Base-by-base conservation (phyloP, 2,329 filamentous ascomycete genomes). In the Aspergillus pseudotamarii region DNA sequence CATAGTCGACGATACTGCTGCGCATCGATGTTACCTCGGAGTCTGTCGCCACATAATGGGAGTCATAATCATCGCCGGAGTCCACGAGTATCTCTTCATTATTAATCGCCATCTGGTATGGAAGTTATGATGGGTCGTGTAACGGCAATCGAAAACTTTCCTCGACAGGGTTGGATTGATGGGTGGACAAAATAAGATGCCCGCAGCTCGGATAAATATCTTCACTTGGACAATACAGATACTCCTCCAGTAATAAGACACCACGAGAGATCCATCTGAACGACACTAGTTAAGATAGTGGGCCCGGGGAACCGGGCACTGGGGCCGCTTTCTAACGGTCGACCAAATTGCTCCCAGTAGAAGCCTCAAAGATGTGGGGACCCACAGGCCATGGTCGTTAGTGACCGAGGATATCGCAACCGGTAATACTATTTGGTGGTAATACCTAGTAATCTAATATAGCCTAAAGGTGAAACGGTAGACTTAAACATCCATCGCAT, bases 1-100 rank as follows among this genome's bases (percentile, higher is more conserved):
- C 67, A 54, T 76, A 75, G 54, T 72, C 66, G 51, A 68, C 72
- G 58, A 77, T 71, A 46, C 38, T 57, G 30, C 55, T 57, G n/a
- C 55, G 55, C 19, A 56, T 28, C 3, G 53, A 56, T 12, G 55
- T 57, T 28, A 57, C 41, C n/a, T 43, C 19, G 16, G 41, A 43
- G 10, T 43, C 41, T 1, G 41, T 43, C 41, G 41, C 41, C 19
- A 43, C 41, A 43, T 43, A 43, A 10, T 43, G 16, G 41, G 41
- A 21, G 41, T 11, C 41, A 3, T 43, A 43, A n/a, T 43, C 41
- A 21, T 43, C 41, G 3, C 41, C 41, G 0, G 41, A 43, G 41
- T 43, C 41, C 19, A 43, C 19, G 3, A n/a, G 8, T 9, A 43
- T 43, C 19, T 4, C 19, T 4, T 43, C 41, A 4, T 21, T 5